A percentile compares a stretch with the other conserved stretches of the same genome.
Conservation (phyloP, 306 rosid species). For the Pyrus pyrifolia region DNA sequence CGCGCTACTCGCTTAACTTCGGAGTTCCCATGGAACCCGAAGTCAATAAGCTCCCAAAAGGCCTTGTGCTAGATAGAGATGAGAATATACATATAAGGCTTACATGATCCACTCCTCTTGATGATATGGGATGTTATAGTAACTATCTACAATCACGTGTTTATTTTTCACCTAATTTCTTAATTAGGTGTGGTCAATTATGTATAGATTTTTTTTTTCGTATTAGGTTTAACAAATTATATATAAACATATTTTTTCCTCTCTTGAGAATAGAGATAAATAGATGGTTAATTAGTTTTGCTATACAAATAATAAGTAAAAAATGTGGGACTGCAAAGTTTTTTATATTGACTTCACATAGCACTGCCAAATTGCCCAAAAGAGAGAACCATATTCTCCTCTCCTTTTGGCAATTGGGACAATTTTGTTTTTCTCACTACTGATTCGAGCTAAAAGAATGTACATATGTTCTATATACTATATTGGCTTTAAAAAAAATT, state of each 20-base stretch:
- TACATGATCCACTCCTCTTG: no score
- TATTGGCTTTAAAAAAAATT: background rate
- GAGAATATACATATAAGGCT: no score
- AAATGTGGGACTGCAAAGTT: background rate
- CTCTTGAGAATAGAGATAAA: background rate
- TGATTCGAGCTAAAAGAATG: background rate
- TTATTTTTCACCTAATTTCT: background rate
- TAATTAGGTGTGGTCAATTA: background rate
- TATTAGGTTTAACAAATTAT: no score
- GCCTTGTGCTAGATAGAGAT: no score
- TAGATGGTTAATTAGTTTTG: background rate
- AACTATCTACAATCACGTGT: background rate
- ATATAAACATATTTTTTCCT: background rate
- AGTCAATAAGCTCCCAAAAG: no score
- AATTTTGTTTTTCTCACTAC: background rate
- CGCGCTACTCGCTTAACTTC: no score
- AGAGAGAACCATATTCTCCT: conserved; percentile 36
- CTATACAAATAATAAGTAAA: background rate
- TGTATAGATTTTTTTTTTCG: no score
- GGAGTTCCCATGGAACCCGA: no score
- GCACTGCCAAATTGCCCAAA: conserved; percentile 16
- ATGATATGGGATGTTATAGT: no score
- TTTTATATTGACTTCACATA: conserved; percentile 15
- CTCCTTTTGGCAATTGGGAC: background rate
- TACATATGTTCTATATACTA: background rate